Evolutionary conservation across 345 rosid species (phyloP).

Genomic region (Euphorbia tirucalli): DNA sequence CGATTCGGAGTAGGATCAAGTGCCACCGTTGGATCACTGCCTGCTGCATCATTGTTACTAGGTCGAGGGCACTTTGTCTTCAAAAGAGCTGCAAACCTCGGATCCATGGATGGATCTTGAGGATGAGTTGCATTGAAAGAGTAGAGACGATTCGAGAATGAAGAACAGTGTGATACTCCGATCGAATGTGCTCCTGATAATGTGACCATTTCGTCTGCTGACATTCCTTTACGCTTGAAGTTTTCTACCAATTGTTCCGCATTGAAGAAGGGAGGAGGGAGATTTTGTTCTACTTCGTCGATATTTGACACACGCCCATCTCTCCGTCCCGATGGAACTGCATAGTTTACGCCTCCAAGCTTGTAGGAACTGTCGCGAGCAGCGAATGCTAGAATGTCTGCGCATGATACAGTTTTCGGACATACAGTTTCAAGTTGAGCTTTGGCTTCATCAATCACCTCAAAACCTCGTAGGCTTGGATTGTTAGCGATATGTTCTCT

Average conservation of each 20-base stretch:
- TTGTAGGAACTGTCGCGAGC: slow-evolving; percentile 3
- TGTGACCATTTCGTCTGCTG: neutral
- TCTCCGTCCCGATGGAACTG: neutral
- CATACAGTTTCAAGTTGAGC: neutral
- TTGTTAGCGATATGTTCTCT: neutral
- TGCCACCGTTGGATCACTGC: neutral
- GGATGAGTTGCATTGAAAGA: neutral
- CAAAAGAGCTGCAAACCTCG: neutral
- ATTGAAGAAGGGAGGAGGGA: neutral
- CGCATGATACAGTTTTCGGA: neutral
- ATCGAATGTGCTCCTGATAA: slow-evolving; percentile 1
- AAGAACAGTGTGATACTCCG: neutral
- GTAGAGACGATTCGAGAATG: neutral
- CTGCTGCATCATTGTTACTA: neutral
- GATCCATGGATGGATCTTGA: neutral
- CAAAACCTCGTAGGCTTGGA: slow-evolving; percentile 3
- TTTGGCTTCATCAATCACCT: slow-evolving; percentile 1
- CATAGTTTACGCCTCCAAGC: neutral
- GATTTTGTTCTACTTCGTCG: neutral
- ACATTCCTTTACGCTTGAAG: neutral
- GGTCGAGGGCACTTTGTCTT: neutral
- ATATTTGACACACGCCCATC: neutral
- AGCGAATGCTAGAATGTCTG: neutral
- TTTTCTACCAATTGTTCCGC: neutral
- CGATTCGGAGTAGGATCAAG: neutral